phyloP scores from a whole-genome alignment of 352 stramenopile species.

The Phytophthora kernoviae region DNA sequence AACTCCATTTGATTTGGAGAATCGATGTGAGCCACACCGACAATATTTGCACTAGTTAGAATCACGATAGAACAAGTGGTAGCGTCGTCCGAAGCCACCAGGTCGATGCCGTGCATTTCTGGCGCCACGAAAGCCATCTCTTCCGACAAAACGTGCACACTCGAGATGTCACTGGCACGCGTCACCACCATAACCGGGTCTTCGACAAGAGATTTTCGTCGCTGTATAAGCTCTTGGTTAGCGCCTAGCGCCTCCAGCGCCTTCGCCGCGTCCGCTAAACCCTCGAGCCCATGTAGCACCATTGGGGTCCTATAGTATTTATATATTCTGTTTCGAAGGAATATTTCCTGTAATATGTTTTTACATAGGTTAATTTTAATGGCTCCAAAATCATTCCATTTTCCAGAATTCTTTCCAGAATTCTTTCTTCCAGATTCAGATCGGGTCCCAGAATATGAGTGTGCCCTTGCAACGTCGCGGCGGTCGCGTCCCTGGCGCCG shows the following conservation, averaged over 20 bases:
- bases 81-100: conserved; percentile 35
- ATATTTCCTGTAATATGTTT: background rate
- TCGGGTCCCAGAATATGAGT: conserved; percentile 11
- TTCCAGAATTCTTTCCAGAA: conserved; percentile 1
- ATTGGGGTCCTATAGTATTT: conserved; percentile 6
- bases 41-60: conserved; percentile 15
- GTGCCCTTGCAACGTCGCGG: conserved; percentile 27
- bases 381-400: background rate
- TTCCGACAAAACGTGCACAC: conserved; percentile 29
- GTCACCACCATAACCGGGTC: conserved; percentile 27
- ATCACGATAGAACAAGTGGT: conserved; percentile 38
- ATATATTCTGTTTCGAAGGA: background rate
- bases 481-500: conserved; percentile 31
- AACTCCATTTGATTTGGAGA: conserved; percentile 25
- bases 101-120: conserved; percentile 15
- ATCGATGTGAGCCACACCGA: conserved; percentile 28
- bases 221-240: conserved; percentile 7
- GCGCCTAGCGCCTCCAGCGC: conserved; percentile 14
- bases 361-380: background rate
- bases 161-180: conserved; percentile 11
- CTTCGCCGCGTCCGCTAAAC: conserved; percentile 6
- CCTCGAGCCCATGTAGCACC: conserved; percentile 23
- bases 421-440: background rate
- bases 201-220: conserved; percentile 10
- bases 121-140: conserved; percentile 32